phyloP scores from a whole-genome alignment of 1,284 basidiomycete genomes.

The Ganoderma sinense region DNA sequence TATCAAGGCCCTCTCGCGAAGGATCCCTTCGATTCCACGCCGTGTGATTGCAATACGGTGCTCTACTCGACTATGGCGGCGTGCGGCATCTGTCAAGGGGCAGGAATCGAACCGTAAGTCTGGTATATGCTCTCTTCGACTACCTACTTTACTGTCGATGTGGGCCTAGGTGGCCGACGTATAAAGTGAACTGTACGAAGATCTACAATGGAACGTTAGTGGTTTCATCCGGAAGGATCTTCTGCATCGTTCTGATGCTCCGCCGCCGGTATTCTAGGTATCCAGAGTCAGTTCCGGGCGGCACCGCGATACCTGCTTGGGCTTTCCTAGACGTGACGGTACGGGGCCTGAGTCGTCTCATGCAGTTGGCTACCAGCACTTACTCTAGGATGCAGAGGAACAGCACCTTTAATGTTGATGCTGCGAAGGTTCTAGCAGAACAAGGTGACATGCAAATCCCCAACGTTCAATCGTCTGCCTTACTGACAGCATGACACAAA shows the following conservation, averaged over 20 bases:
- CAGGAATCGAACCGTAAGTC: neutral
- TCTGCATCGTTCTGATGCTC: neutral
- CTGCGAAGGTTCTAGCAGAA: neutral
- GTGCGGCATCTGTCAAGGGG: conserved; percentile 12
- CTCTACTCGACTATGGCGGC: conserved; percentile 10
- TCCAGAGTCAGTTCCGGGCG: conserved; percentile 1
- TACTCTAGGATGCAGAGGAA: neutral
- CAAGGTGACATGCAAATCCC: neutral
- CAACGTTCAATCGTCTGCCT: neutral
- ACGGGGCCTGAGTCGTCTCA: neutral
- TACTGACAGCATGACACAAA: neutral
- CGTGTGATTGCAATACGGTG: conserved; percentile 15
- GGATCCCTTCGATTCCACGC: neutral
- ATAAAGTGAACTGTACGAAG: neutral
- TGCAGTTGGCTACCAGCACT: neutral
- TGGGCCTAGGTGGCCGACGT: conserved; percentile 6
- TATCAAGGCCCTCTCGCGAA: neutral
- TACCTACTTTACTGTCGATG: neutral
- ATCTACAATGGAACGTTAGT: neutral
- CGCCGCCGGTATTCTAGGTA: neutral
- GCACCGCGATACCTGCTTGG: conserved; percentile 11
- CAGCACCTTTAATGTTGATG: neutral
- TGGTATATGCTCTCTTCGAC: neutral
- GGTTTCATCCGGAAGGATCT: neutral
- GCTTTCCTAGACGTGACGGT: conserved; percentile 1